Base-by-base conservation (phyloP, 495 filamentous ascomycete genomes). In the Lineolata rhizophorae region DNA sequence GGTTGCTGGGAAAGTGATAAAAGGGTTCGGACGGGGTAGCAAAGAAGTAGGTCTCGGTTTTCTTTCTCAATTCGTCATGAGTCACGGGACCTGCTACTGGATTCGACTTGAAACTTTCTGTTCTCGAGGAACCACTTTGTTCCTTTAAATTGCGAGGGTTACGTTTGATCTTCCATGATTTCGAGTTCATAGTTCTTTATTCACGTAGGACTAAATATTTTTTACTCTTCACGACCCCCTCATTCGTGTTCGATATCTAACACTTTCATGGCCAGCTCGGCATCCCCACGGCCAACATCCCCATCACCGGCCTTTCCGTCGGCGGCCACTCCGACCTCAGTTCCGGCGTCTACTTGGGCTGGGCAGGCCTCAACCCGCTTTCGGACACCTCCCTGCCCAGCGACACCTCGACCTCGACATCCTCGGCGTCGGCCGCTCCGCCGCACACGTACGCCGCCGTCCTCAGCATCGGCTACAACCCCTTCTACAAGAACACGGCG, bases 231-330 rank as follows among this genome's bases (percentile, higher is more conserved):
- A 15, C 18, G 11, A 25, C 25, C 31, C 31, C n/a, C 20, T 36
- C 32, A 18, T 21, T 13, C 19, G 34, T 22, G 6, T 11, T 12
- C 28, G 18, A 35, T 26, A 26, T 26, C 12, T 26, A 12, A 26
- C 22, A 12, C 22, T 12, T 35, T 24, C 34, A 35, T 48, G 18
- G 43, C 36, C 42, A 80, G 63, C 72, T 97, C 36, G 82, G 85
- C 35, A 94, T 95, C 52, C 87, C 87, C 2, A 97, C 87, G 0
- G 87, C 87, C 44, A 97, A 97, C 57, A 84, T 97, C 40, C 83
- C 87, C 25, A 61, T 91, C 35, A 70, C 74, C 34, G 70, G 69
- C 5, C 53, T 78, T 21, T 44, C 37, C 20, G 63, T 72, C 21
- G 69, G 72, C 12, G 82, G 79, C 46, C 67, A 91, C 46, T 57